Base-by-base conservation (phyloP, 441 rosid genomes). In the Oxalis stricta region DNA sequence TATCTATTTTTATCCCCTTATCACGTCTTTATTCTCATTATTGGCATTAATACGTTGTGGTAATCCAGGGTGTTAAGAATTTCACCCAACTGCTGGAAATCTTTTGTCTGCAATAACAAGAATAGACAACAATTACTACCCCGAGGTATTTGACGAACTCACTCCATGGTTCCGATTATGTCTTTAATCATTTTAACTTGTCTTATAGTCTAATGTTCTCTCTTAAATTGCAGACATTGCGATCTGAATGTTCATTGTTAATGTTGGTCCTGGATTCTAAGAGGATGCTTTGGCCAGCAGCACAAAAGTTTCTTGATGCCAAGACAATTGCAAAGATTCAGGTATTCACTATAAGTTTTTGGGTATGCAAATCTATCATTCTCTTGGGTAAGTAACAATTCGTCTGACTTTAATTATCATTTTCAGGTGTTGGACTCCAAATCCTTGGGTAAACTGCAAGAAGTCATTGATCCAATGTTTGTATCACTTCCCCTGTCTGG, bases 281-380 rank as follows among this genome's bases (percentile, higher is more conserved):
- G 59, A 86, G 70, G 65, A 71, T 86, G 91, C 93, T 86, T 45
- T 91, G 96, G 99, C 99, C 96, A 58, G 88, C 88, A 30, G 99
- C 95, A 5, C 99, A 86, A 60, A 91, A 86, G 47, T 72, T 84
- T 72, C 91, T 91, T 32, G 99, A 91, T 55, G 61, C 74, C 60
- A 81, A 73, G 66, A 91, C 96, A 26, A 68, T 81, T 7, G 58
- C 75, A 46, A 86, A 91, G 76, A 91, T 86, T 66, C 85, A 84
- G 60, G 98, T 80, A n/a, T n/a, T n/a, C n/a, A n/a, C n/a, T n/a
- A n/a, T 66, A 56, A 28, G 22, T 28, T 65, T 55, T 35, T 49
- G 14, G 29, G 23, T 60, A 47, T 41, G 23, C 38, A 18, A 41
- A 9, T 46, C 23, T 18, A 42, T 37, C 47, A 50, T 41, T 18